These are phyloP conservation scores for Fraxinus platypoda DNA, from an alignment of 305 asterid species.

Conservation along the genomic window DNA sequence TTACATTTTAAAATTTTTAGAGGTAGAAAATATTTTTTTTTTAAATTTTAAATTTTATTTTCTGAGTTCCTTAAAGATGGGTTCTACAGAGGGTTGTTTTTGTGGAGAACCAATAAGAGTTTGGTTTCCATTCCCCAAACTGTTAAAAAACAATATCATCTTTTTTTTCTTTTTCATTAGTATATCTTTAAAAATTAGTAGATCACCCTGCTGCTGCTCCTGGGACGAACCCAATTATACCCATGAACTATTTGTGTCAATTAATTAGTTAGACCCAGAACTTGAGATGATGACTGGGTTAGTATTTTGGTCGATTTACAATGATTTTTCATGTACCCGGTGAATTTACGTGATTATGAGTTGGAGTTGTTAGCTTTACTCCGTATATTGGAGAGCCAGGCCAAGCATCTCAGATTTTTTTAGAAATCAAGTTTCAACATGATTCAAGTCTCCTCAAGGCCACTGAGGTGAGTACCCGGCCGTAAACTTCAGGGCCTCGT, in stretches of 20 bases:
- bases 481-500: too few relatives aligned
- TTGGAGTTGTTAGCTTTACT: slow-evolving; percentile 1
- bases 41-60: background rate
- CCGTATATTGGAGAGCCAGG: slow-evolving; percentile 8
- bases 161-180: background rate
- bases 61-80: background rate
- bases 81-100: background rate
- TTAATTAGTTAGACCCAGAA: background rate
- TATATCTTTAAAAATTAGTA: background rate
- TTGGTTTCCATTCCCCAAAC: background rate
- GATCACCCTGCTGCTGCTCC: background rate
- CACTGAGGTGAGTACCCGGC: too few relatives aligned
- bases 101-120: background rate
- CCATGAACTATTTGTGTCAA: background rate
- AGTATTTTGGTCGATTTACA: background rate
- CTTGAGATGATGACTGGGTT: background rate
- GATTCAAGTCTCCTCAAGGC: slow-evolving; percentile 21
- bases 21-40: background rate
- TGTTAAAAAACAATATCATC: background rate
- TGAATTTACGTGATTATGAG: background rate
- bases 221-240: background rate
- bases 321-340: background rate
- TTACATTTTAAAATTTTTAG: background rate
- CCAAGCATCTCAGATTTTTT: background rate
- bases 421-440: slow-evolving; percentile 7